Evolutionary conservation across 768 basidiomycete species (phyloP), one percentile per base, ranked within the genome.

Genomic region (Tephrocybe sp.): DNA sequence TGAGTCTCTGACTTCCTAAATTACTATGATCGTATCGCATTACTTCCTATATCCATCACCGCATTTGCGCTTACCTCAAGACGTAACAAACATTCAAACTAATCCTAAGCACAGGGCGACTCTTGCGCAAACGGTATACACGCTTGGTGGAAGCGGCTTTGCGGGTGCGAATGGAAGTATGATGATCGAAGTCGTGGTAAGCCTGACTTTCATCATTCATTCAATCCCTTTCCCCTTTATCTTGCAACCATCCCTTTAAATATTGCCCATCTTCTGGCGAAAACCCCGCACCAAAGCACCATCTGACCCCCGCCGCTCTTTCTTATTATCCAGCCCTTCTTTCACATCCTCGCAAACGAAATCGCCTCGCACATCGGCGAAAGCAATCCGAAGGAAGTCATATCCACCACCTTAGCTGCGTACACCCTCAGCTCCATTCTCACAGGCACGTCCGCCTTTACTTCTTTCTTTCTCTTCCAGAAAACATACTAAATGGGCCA

Each of bases 141-240:
- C 89, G 1, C 67, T 86, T 8, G 95, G 93, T 4, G 96, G 90
- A 3, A 93, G 89, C 58, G 86, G 85, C 20, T 97, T 99, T 66
- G 84, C 84, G 8, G 91, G 90, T 44, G 93, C 88, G 1, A 94
- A 93, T 68, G 92, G 90, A 5, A 93, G 90, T 56, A 93, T 95
- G 93, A 97, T 98, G 93, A 98, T 99, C 55, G 96, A 98, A 70
- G 92, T 95, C 10, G 94, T 98, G 58, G 90, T 93, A 65, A 38
- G 86, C 79, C 2, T 44, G 9, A 3, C 25, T 32, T 11, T 8
- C 17, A 7, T 6, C 39, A 3, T 39, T 45, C 24, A 14, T 28
- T 24, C 36, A 18, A 18, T 43, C 52, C 28, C 18, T 30, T 15
- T 23, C 41, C 26, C 18, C n/a, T 23, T 33, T 23, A 44, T 11